Conservation (phyloP, 805 yeast species). For the Ogataea nonfermentans region DNA sequence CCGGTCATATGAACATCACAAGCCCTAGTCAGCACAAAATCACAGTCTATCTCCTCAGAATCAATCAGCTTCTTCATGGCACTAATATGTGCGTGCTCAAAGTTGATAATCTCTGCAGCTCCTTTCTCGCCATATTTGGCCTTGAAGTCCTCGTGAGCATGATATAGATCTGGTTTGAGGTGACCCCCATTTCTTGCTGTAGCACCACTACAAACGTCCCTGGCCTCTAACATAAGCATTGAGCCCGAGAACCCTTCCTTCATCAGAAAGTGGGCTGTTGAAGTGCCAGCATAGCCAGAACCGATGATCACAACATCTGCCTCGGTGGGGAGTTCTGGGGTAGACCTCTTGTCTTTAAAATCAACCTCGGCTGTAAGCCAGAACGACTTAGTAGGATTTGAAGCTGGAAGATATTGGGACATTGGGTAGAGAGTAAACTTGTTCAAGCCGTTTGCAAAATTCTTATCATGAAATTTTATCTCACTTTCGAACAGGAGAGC, state of each 20-base stretch:
- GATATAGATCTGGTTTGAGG: constrained; percentile 37
- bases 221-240: constrained; percentile 35
- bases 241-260: constrained; percentile 22
- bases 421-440: not conserved
- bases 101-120: constrained; percentile 38
- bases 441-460: not conserved
- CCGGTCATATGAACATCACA: constrained; percentile 28
- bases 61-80: constrained; percentile 35
- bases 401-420: constrained; percentile 20
- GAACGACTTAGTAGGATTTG: constrained; percentile 20
- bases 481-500: not conserved
- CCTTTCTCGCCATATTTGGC: constrained; percentile 26
- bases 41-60: constrained; percentile 34
- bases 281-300: constrained; percentile 44
- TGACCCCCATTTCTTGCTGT: constrained; percentile 53
- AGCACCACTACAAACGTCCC: constrained; percentile 40
- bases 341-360: constrained; percentile 19
- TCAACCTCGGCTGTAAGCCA: constrained; percentile 18
- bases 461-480: not conserved
- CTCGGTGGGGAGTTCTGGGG: constrained; percentile 32
- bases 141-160: constrained; percentile 16
- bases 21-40: constrained; percentile 31
- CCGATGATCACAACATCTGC: constrained; percentile 43
- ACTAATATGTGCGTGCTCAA: constrained; percentile 37
- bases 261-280: constrained; percentile 36